phyloP scores from a whole-genome alignment of 2,329 filamentous ascomycete genomes.

The Paraphoma chrysanthemicola region DNA sequence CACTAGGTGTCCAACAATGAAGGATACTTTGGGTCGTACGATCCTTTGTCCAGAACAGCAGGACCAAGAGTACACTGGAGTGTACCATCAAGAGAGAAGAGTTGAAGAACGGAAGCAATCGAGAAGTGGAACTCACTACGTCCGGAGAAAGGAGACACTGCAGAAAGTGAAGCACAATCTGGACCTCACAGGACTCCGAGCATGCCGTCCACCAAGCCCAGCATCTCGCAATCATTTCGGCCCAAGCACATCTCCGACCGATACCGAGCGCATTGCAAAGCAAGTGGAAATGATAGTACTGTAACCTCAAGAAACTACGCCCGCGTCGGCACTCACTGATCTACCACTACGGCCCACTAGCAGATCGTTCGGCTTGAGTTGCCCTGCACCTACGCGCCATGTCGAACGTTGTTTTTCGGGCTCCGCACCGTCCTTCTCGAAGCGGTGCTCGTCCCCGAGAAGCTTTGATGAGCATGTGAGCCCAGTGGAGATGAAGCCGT shows the following conservation, averaged over 20 bases:
- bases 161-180: no score
- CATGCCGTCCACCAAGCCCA: no score
- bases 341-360: background rate
- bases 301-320: background rate
- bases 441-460: slow-evolving; percentile 1
- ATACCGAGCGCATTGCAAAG: background rate
- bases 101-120: no score
- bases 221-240: background rate
- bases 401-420: background rate
- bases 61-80: no score
- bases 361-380: slow-evolving; percentile 3
- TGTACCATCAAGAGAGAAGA: no score
- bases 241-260: background rate
- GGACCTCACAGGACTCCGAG: no score
- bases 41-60: no score
- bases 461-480: slow-evolving; percentile 6
- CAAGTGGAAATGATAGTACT: background rate
- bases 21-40: no score
- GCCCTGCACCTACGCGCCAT: background rate
- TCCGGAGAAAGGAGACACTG: no score
- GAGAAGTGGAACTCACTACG: no score
- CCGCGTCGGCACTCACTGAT: background rate
- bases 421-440: background rate
- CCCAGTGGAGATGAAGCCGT: slow-evolving; percentile 5
- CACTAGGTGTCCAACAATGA: no score